These are phyloP conservation scores for Phytophthora hybrid DNA, from an alignment of 352 stramenopile genomes.

Conservation along the genomic window DNA sequence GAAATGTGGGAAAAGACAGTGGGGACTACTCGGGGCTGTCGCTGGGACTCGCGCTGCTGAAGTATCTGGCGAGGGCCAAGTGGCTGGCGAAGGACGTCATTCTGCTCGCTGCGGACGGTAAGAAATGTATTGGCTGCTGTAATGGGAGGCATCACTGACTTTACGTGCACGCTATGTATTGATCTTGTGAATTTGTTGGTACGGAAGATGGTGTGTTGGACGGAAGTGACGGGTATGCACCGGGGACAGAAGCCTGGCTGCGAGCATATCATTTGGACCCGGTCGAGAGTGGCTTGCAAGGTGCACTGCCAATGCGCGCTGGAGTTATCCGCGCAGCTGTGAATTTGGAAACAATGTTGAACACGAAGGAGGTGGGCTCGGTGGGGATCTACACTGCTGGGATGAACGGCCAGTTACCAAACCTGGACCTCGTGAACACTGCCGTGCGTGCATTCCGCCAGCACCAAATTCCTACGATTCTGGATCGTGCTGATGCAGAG, in stretches of 20 bases:
- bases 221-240: slow-evolving; percentile 64
- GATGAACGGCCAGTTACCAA: slow-evolving; percentile 87
- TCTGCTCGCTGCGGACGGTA: slow-evolving; percentile 79
- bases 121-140: not conserved
- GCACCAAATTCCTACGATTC: slow-evolving; percentile 55
- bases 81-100: slow-evolving; percentile 90
- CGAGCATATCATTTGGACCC: slow-evolving; percentile 76
- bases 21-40: slow-evolving; percentile 63
- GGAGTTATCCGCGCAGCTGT: slow-evolving; percentile 82
- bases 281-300: slow-evolving; percentile 27
- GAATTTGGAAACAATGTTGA: slow-evolving; percentile 67
- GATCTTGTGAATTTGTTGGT: not conserved
- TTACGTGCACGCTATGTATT: not conserved
- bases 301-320: slow-evolving; percentile 65
- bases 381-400: slow-evolving; percentile 74
- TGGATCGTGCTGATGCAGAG: slow-evolving; percentile 52
- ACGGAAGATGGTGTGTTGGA: slow-evolving; percentile 64
- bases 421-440: slow-evolving; percentile 89
- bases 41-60: slow-evolving; percentile 65
- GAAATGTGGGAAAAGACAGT: slow-evolving; percentile 54
- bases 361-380: slow-evolving; percentile 35
- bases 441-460: slow-evolving; percentile 58
- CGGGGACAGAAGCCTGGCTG: slow-evolving; percentile 78
- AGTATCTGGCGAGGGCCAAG: slow-evolving; percentile 65
- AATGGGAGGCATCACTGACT: not conserved